Base-by-base conservation (phyloP, 1,284 basidiomycete species). In the Phlebopus sp. region DNA sequence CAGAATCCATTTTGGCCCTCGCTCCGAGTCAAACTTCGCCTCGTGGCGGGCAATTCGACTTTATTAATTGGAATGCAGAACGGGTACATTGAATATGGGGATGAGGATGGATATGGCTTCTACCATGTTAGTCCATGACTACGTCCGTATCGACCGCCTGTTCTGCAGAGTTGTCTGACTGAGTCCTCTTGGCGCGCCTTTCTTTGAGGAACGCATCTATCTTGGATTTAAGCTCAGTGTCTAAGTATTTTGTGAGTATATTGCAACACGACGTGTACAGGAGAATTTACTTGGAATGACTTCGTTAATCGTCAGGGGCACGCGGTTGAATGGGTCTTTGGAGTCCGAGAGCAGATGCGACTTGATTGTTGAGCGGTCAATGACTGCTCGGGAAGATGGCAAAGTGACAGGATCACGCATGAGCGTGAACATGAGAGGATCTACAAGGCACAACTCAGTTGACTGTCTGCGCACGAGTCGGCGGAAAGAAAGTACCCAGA, bases 401-500 rank as follows among this genome's bases (percentile, higher is more conserved):
- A 99, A 69, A 36, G 84, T 82, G 50, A 99, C 96, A 1, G 97
- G 97, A 65, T 99, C 93, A 50, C 85, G 86, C 97, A 99, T 99
- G 49, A 99, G 63, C 1, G 92, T 93, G 56, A 82, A 90, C 86
- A 97, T 94, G 54, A 97, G 73, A 1, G 93, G 92, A 67, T 97
- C 93, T 96, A 15, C 27, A 47, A 35, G 15, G 19, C 42, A 34
- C 32, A 34, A 40, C 25, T 40, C 17, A 50, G 44, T 45, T 36
- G 5, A 7, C 11, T 19, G 32, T 14, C 17, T 15, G 14, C 13
- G 1, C 37, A 13, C n/a, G 29, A 32, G 45, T 30, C 32, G 15
- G 18, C 3, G 44, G 49, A 36, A 18, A 46, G 27, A 17, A 63
- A 81, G 44, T 55, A 92, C 92, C 93, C 47, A 95, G 68, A 76